Percentiles rank a stretch among this genome's conserved stretches.
phyloP scores from a whole-genome alignment of 139 green algal genomes.

The Coelastrella sp. region DNA sequence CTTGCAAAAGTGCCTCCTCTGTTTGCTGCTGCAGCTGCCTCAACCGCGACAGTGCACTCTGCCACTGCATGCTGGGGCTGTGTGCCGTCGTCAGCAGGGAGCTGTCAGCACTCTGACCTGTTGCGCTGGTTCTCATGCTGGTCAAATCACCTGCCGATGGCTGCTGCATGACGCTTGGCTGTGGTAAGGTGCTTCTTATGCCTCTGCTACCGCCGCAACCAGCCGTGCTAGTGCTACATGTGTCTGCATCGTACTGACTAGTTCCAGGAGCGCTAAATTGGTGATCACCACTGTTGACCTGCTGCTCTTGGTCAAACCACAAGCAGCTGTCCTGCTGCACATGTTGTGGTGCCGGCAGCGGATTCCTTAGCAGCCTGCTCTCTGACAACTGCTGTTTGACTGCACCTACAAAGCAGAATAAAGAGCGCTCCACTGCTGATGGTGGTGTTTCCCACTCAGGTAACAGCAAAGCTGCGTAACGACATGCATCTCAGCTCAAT shows the following conservation, averaged over 20 bases:
- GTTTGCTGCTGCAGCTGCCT: constrained; percentile 24
- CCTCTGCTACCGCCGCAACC: neutral
- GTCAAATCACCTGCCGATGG: neutral
- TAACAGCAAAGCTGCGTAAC: no score
- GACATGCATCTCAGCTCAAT: no score
- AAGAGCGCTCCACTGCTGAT: no score
- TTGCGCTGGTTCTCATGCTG: constrained; percentile 20
- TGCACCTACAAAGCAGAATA: no score
- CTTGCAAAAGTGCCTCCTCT: neutral
- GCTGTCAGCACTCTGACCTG: neutral
- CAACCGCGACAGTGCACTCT: constrained; percentile 1
- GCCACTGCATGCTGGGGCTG: neutral
- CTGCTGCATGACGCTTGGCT: neutral
- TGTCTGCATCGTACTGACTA: no score
- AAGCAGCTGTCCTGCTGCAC: neutral
- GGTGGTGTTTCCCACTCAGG: no score
- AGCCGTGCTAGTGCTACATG: no score
- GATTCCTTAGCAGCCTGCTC: neutral
- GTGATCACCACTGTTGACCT: neutral
- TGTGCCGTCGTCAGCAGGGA: constrained; percentile 5
- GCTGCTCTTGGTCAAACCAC: neutral
- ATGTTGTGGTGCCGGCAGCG: constrained; percentile 32
- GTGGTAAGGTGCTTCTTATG: neutral
- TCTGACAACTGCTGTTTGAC: neutral
- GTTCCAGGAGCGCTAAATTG: no score